Evolutionary conservation across 768 basidiomycete genomes (phyloP), one percentile per base, ranked within the genome.

Genomic region (Cyclocybe cylindracea): DNA sequence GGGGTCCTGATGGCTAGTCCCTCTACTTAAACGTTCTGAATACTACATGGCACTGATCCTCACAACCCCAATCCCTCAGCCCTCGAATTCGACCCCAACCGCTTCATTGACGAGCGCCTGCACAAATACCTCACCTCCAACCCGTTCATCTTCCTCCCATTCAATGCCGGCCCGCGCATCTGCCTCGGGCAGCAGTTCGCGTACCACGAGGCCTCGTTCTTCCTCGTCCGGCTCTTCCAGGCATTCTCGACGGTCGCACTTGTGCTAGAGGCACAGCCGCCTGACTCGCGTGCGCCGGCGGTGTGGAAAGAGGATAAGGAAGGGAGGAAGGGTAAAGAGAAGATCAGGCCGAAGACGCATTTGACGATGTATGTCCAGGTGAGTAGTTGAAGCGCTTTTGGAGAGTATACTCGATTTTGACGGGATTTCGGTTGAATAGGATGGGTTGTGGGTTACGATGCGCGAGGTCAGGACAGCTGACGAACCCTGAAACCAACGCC

Each of bases 1-100:
- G 85, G 85, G 85, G 85, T 0, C 82, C 83, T 0, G 84, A 86
- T 58, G 84, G 83, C 82, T 53, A 4, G 49, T 24, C 24, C 5
- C 24, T 24, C 29, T 36, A 24, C n/a, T 33, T 13, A 14, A 6
- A 6, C 32, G 0, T n/a, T 7, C 14, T 40, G 7, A 2, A 13
- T 16, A 10, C 10, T 11, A 10, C 16, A 10, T 7, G 14, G 9
- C 18, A 8, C 6, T 31, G 37, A 32, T n/a, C n/a, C 8, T 5
- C 13, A 24, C 24, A 44, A 33, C 39, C 18, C 16, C 36, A 7
- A n/a, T 45, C 31, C 2, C 13, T n/a, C 40, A 82, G 82, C 83
- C n/a, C 64, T 75, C 10, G 57, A 68, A 52, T 87, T 86, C 58
- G 85, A 86, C 58, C 86, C 86, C 0, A 79, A 85, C 51, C 73